Percentiles rank a stretch among this genome's conserved stretches.
Evolutionary conservation across 306 rosid genomes (phyloP).

Genomic region (Hylodesmum podocarpum): DNA sequence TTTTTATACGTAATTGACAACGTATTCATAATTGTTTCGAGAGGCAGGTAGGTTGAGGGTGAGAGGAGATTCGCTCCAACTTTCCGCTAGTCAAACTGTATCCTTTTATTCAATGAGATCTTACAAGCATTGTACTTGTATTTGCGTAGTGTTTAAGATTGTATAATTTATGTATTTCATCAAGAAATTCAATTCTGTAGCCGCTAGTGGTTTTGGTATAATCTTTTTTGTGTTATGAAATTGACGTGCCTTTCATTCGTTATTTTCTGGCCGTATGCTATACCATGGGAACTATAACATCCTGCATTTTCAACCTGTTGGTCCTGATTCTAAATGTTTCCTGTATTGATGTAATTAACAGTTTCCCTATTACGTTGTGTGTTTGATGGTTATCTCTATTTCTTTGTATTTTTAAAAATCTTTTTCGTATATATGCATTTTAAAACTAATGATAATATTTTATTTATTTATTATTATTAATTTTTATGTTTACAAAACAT

Average conservation of each 20-base stretch:
- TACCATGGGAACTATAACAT: background rate
- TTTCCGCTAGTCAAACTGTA: background rate
- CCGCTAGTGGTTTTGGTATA: background rate
- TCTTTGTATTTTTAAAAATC: no score
- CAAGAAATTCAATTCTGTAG: background rate
- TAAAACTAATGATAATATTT: background rate
- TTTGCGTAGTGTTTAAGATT: conserved; percentile 9
- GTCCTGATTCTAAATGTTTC: background rate
- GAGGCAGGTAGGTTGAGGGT: conserved; percentile 21
- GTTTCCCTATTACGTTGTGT: no score
- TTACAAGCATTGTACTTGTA: background rate
- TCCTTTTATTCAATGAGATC: conserved; percentile 5
- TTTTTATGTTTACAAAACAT: background rate
- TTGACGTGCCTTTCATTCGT: background rate
- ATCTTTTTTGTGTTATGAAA: background rate
- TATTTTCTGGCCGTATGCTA: background rate
- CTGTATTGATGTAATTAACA: background rate
- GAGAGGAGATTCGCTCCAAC: conserved; percentile 15
- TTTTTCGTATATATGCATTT: no score
- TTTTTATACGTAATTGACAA: conserved; percentile 3
- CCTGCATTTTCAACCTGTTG: background rate
- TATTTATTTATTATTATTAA: no score
- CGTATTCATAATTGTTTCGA: conserved; percentile 15
- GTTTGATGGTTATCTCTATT: no score
- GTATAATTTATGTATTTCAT: background rate